phyloP scores from a whole-genome alignment of 2,329 filamentous ascomycete species.

The Fusarium keratoplasticum region DNA sequence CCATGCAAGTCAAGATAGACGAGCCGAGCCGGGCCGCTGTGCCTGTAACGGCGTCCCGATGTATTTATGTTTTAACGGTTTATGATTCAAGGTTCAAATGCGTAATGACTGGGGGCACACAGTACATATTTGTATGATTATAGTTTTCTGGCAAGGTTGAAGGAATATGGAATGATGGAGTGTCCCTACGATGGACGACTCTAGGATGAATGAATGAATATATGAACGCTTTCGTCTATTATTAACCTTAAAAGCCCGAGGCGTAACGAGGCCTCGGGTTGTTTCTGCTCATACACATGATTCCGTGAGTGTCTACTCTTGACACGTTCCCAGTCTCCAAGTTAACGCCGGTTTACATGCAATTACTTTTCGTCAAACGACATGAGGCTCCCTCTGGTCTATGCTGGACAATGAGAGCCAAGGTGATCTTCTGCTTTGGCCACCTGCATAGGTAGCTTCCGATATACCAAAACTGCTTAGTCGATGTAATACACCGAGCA shows the following conservation, averaged over 20 bases:
- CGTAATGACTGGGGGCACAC: slow-evolving; percentile 23
- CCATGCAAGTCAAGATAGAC: not conserved
- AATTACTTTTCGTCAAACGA: slow-evolving; percentile 20
- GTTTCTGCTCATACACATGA: slow-evolving; percentile 1
- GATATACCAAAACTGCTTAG: not conserved
- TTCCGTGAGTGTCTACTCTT: slow-evolving; percentile 2
- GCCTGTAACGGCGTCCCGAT: not conserved
- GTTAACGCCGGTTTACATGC: slow-evolving; percentile 32
- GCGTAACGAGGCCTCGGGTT: slow-evolving; percentile 3
- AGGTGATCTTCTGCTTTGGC: not conserved
- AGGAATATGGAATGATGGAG: not conserved
- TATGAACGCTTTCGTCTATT: slow-evolving; percentile 30
- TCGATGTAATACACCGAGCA: not conserved
- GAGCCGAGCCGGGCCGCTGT: not conserved
- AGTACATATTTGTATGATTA: slow-evolving; percentile 8
- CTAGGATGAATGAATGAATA: slow-evolving; percentile 36
- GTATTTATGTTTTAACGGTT: slow-evolving; percentile 21
- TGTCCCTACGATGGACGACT: not conserved
- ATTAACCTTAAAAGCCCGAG: slow-evolving; percentile 25
- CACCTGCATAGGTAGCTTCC: slow-evolving; percentile 1
- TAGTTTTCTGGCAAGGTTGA: slow-evolving; percentile 2
- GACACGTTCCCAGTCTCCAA: slow-evolving; percentile 19
- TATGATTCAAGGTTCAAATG: slow-evolving; percentile 28
- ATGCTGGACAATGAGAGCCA: not conserved
- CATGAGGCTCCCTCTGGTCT: slow-evolving; percentile 3